These are phyloP conservation scores for Mycena albidolilacea DNA, from an alignment of 768 basidiomycete genomes.

Conservation along the genomic window DNA sequence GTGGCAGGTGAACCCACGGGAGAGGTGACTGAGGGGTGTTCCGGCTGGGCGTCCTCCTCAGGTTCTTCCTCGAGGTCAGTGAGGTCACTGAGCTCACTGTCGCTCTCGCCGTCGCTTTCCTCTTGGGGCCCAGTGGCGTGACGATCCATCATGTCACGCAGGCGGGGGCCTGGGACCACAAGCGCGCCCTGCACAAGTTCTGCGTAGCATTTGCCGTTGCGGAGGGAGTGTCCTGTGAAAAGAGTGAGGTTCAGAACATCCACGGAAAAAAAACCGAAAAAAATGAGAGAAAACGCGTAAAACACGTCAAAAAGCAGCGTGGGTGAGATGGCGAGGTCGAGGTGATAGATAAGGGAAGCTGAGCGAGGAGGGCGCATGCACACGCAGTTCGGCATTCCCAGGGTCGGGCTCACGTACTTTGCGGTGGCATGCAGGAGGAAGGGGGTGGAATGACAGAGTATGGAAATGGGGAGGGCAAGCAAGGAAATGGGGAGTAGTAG, in stretches of 20 bases:
- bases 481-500: too few species aligned
- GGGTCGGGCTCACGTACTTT: conserved; percentile 18
- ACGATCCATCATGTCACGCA: not conserved
- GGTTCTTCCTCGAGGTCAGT: not conserved
- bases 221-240: not conserved
- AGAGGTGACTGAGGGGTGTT: too few species aligned
- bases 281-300: not conserved
- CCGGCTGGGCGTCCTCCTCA: too few species aligned
- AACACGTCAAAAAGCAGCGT: not conserved
- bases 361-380: not conserved
- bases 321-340: not conserved
- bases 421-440: not conserved
- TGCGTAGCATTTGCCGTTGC: not conserved
- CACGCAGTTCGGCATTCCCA: conserved; percentile 8
- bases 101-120: not conserved
- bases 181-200: not conserved
- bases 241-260: too few species aligned
- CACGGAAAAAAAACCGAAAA: not conserved
- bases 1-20: too few species aligned
- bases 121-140: not conserved
- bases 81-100: too few species aligned
- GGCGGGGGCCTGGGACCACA: not conserved
- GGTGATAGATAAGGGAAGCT: not conserved
- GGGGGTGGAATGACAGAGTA: too few species aligned
- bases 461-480: too few species aligned